These are phyloP conservation scores for Calonectria pseudoreteaudii DNA, from an alignment of 2,329 filamentous ascomycete species.

Conservation along the genomic window DNA sequence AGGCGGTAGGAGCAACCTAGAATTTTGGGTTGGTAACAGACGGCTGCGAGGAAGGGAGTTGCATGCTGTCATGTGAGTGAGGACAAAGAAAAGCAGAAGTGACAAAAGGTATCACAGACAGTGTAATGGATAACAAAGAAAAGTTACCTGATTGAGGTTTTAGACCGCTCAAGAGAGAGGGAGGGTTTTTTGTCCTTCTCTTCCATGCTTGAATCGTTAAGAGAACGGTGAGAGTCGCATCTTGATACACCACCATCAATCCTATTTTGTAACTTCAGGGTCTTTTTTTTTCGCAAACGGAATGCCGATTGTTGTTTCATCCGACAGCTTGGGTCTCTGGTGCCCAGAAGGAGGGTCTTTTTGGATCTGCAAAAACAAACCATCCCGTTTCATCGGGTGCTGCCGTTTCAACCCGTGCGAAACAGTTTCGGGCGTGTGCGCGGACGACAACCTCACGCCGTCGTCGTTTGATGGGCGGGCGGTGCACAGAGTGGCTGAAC, in stretches of 20 bases:
- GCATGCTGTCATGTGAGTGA: background rate
- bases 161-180: background rate
- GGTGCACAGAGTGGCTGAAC: slow-evolving; percentile 44
- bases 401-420: slow-evolving; percentile 51
- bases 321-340: slow-evolving; percentile 38
- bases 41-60: background rate
- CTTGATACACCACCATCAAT: background rate
- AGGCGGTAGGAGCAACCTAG: background rate
- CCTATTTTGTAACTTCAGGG: background rate
- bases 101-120: background rate
- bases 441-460: slow-evolving; percentile 34
- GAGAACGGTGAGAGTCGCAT: background rate
- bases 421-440: slow-evolving; percentile 30
- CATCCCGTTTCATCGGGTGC: slow-evolving; percentile 54
- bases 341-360: slow-evolving; percentile 50
- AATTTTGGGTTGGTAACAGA: background rate
- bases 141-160: background rate
- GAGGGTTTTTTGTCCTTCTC: background rate
- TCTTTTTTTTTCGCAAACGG: background rate
- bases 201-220: background rate
- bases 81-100: background rate
- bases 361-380: slow-evolving; percentile 50
- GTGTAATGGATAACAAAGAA: background rate
- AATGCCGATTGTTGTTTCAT: slow-evolving; percentile 27
- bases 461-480: slow-evolving; percentile 44